Evolutionary conservation across 2,329 filamentous ascomycete species (phyloP).

Genomic region (Hawksworthiomyces lignivorus): DNA sequence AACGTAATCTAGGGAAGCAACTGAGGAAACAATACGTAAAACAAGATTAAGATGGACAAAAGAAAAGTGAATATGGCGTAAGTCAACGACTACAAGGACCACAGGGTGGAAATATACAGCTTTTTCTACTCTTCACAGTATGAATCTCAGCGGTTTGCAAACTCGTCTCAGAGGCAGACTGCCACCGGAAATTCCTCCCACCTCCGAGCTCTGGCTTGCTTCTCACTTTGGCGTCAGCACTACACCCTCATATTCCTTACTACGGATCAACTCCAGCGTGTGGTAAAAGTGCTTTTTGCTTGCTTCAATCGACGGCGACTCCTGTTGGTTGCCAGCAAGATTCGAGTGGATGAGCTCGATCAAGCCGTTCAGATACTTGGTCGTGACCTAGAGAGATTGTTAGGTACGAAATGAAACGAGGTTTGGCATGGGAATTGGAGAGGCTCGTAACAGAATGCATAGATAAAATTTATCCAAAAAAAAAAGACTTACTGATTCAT

Average conservation of each 20-base stretch:
- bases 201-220: no score
- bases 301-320: conserved; percentile 75
- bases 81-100: no score
- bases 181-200: neutral
- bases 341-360: conserved; percentile 99
- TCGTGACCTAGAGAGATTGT: conserved; percentile 56
- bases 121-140: conserved; percentile 7
- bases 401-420: neutral
- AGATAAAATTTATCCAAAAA: no score
- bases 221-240: conserved; percentile 55
- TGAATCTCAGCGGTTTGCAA: no score
- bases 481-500: conserved; percentile 66
- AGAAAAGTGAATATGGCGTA: neutral
- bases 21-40: no score
- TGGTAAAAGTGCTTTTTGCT: conserved; percentile 91
- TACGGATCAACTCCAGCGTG: conserved; percentile 87
- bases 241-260: conserved; percentile 87
- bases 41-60: neutral
- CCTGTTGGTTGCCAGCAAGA: conserved; percentile 73
- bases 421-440: no score
- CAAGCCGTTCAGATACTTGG: conserved; percentile 93
- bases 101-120: no score
- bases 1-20: no score
- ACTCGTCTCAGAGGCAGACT: no score
- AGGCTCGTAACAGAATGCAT: neutral